A percentile compares a stretch with the other conserved stretches of the same genome.
Evolutionary conservation across 2,329 filamentous ascomycete genomes (phyloP).

Genomic region (Trichoderma sp.): DNA sequence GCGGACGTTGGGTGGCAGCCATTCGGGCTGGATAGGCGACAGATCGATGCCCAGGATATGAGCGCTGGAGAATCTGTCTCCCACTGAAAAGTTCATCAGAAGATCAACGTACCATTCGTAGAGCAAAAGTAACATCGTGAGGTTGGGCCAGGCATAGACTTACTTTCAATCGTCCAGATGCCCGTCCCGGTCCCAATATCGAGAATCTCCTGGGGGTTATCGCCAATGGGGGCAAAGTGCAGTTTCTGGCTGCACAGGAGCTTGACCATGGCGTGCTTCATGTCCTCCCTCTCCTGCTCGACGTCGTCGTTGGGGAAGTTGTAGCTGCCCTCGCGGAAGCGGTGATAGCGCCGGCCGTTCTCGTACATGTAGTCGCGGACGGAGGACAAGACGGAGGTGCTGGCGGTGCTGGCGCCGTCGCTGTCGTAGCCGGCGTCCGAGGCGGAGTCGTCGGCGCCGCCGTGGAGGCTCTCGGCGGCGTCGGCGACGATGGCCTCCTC

Average conservation of each 20-base stretch:
- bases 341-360: constrained; percentile 48
- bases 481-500: constrained; percentile 44
- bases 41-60: constrained; percentile 46
- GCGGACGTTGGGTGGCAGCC: constrained; percentile 41
- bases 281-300: constrained; percentile 50
- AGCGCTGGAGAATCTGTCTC: constrained; percentile 43
- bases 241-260: constrained; percentile 43
- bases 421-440: constrained; percentile 44
- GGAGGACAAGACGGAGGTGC: constrained; percentile 44
- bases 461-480: constrained; percentile 35
- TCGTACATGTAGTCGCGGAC: constrained; percentile 47
- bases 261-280: constrained; percentile 46
- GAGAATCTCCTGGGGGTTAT: constrained; percentile 42
- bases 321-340: constrained; percentile 45
- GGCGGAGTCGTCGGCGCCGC: constrained; percentile 29
- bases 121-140: background rate
- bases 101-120: no score
- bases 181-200: constrained; percentile 45
- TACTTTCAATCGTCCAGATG: constrained; percentile 52
- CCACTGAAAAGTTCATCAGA: constrained; percentile 33
- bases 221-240: constrained; percentile 45
- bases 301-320: constrained; percentile 48
- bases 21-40: constrained; percentile 42
- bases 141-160: constrained; percentile 38
- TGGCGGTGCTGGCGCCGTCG: constrained; percentile 27